Evolutionary conservation across 108 stramenopile species (phyloP).

Genomic region (Cyclotella distinguenda): DNA sequence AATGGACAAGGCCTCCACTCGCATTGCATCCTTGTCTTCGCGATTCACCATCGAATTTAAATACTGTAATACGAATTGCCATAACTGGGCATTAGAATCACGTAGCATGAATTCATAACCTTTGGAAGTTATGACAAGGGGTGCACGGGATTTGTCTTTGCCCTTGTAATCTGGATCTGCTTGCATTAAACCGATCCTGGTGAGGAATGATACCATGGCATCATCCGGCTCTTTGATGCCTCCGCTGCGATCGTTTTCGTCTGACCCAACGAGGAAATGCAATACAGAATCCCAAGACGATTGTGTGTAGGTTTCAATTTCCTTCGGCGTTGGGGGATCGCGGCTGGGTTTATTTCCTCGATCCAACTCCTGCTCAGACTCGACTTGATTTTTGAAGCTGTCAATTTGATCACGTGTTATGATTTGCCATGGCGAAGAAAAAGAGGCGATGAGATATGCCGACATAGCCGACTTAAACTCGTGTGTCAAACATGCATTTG

Average conservation of each 20-base stretch:
- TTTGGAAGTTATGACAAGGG: constrained; percentile 80
- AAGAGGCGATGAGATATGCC: constrained; percentile 28
- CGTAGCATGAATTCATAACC: constrained; percentile 89
- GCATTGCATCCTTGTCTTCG: constrained; percentile 42
- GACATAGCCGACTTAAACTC: constrained; percentile 40
- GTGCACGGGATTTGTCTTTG: constrained; percentile 51
- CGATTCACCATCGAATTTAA: constrained; percentile 43
- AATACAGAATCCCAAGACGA: constrained; percentile 80
- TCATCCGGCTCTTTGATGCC: constrained; percentile 62
- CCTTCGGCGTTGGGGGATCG: constrained; percentile 57
- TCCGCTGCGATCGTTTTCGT: constrained; percentile 32
- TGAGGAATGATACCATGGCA: constrained; percentile 65
- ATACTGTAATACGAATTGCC: constrained; percentile 86
- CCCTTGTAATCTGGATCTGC: constrained; percentile 81
- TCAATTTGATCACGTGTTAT: constrained; percentile 38
- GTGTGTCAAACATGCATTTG: constrained; percentile 25
- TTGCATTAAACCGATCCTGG: constrained; percentile 77
- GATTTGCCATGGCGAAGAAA: constrained; percentile 40
- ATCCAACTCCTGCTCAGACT: constrained; percentile 9
- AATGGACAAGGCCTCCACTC: constrained; percentile 67
- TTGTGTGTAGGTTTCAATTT: constrained; percentile 80
- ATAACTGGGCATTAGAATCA: constrained; percentile 77
- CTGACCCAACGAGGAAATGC: constrained; percentile 82
- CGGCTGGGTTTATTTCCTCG: constrained; percentile 32
- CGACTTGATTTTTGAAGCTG: constrained; percentile 9